phyloP scores from a whole-genome alignment of 805 yeast species.

The Saturnispora halmiae region DNA sequence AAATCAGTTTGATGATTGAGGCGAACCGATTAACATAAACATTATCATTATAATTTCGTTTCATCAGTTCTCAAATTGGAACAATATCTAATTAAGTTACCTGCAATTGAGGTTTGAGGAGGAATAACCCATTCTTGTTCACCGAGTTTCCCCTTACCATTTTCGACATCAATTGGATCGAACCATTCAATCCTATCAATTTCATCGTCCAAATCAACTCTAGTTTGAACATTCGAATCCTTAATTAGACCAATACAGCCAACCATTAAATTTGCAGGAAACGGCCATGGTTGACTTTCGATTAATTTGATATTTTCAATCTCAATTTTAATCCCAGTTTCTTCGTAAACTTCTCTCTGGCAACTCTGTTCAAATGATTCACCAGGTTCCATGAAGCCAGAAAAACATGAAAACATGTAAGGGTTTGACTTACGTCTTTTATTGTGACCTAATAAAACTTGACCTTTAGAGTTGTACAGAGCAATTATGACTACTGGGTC shows the following conservation, averaged over 20 bases:
- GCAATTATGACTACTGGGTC: conserved; percentile 86
- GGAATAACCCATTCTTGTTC: conserved; percentile 5
- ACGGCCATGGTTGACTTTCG: conserved; percentile 95
- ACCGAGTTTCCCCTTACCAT: not conserved
- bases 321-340: conserved; percentile 63
- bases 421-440: conserved; percentile 26
- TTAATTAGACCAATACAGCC: conserved; percentile 83
- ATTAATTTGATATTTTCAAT: conserved; percentile 50
- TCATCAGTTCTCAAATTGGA: not conserved
- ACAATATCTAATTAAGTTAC: conserved; percentile 2
- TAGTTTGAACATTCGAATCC: conserved; percentile 41
- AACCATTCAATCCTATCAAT: conserved; percentile 84
- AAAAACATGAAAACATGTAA: conserved; percentile 67
- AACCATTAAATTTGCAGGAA: conserved; percentile 86
- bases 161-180: conserved; percentile 41
- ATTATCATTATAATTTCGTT: not conserved
- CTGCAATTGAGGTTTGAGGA: conserved; percentile 8
- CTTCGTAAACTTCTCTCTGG: conserved; percentile 89
- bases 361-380: conserved; percentile 88
- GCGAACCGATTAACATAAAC: no score
- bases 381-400: conserved; percentile 94
- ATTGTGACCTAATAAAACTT: conserved; percentile 62
- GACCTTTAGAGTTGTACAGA: conserved; percentile 50
- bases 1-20: no score
- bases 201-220: conserved; percentile 75